Evolutionary conservation across 768 basidiomycete species (phyloP).

Genomic region (Mycena vitilis): DNA sequence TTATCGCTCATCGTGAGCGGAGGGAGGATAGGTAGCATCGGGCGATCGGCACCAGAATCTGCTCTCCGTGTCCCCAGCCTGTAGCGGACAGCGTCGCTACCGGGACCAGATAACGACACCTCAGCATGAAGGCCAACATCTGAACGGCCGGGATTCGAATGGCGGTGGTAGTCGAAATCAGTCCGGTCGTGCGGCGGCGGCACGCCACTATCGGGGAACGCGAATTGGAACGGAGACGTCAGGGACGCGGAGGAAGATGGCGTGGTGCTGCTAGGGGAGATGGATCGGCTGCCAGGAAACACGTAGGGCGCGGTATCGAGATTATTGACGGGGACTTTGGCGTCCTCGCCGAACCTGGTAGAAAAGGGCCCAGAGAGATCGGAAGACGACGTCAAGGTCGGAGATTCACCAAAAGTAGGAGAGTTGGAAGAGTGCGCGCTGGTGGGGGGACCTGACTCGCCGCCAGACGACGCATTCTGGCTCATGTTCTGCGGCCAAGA

Average conservation of each 20-base stretch:
- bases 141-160: slow-evolving; percentile 58
- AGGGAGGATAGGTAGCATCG: slow-evolving; percentile 59
- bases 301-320: slow-evolving; percentile 69
- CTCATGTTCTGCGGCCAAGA: slow-evolving; percentile 52
- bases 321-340: slow-evolving; percentile 63
- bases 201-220: slow-evolving; percentile 66
- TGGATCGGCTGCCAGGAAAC: slow-evolving; percentile 75
- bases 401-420: slow-evolving; percentile 68
- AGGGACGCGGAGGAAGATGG: slow-evolving; percentile 72
- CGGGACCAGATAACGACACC: slow-evolving; percentile 65
- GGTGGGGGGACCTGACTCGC: slow-evolving; percentile 53
- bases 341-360: slow-evolving; percentile 64
- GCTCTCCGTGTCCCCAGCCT: slow-evolving; percentile 62
- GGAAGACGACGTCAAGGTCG: slow-evolving; percentile 58
- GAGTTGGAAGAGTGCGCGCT: slow-evolving; percentile 63
- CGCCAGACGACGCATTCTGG: slow-evolving; percentile 51
- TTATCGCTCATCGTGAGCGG: slow-evolving; percentile 64
- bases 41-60: slow-evolving; percentile 61
- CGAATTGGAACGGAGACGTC: slow-evolving; percentile 75
- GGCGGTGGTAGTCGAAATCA: slow-evolving; percentile 76
- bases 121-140: slow-evolving; percentile 81
- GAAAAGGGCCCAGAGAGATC: slow-evolving; percentile 33
- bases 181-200: slow-evolving; percentile 63
- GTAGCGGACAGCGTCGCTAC: slow-evolving; percentile 70
- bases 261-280: slow-evolving; percentile 76